A percentile compares a stretch with the other conserved stretches of the same genome.
Evolutionary conservation across 2,329 filamentous ascomycete species (phyloP).

Genomic region (Chaetoscypha palmicola): DNA sequence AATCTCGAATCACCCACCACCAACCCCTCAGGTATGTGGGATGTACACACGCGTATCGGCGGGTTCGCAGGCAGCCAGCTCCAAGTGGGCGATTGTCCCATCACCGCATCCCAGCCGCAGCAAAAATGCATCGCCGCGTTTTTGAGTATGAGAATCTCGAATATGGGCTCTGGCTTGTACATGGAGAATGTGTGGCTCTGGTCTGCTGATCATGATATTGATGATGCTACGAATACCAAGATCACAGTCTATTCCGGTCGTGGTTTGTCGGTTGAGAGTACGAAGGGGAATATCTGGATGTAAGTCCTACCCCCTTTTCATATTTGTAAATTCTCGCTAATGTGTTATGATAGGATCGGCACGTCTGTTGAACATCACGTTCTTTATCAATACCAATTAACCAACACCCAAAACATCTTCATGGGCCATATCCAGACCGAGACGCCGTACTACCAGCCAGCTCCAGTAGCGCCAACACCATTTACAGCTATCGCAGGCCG

Average conservation of each 20-base stretch:
- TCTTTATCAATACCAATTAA: slow-evolving; percentile 47
- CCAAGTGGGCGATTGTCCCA: slow-evolving; percentile 53
- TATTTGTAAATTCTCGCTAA: not conserved
- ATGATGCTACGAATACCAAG: slow-evolving; percentile 39
- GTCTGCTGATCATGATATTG: slow-evolving; percentile 40
- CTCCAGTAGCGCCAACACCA: not conserved
- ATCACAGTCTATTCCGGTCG: slow-evolving; percentile 47
- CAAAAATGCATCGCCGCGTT: slow-evolving; percentile 31
- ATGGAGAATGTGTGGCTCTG: slow-evolving; percentile 44
- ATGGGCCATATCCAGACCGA: slow-evolving; percentile 25
- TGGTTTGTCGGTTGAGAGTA: slow-evolving; percentile 40
- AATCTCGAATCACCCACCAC: slow-evolving; percentile 13
- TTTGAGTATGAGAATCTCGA: slow-evolving; percentile 31
- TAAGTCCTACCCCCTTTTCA: not conserved
- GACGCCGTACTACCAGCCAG: slow-evolving; percentile 20
- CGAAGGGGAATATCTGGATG: slow-evolving; percentile 43
- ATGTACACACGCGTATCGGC: slow-evolving; percentile 36
- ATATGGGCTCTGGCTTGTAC: slow-evolving; percentile 38
- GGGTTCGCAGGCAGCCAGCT: slow-evolving; percentile 35
- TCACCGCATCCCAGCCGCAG: slow-evolving; percentile 31
- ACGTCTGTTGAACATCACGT: slow-evolving; percentile 45
- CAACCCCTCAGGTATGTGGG: slow-evolving; percentile 34
- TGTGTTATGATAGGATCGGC: slow-evolving; percentile 31
- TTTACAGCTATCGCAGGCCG: not conserved
- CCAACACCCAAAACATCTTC: slow-evolving; percentile 28